Evolutionary conservation across 2,329 filamentous ascomycete genomes (phyloP).

Genomic region (Neofusicoccum cordaticola): DNA sequence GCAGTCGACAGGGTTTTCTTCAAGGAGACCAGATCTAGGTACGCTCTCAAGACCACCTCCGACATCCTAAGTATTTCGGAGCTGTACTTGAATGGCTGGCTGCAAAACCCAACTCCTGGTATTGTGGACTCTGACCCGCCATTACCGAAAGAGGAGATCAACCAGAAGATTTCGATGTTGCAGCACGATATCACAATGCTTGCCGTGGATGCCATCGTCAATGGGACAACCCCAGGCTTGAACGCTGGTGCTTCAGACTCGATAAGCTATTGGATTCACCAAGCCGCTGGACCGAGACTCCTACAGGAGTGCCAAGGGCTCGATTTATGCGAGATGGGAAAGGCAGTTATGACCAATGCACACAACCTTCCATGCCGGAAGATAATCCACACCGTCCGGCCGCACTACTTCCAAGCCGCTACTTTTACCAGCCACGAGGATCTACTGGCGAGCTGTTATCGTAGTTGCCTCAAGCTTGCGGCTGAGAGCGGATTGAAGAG

Average conservation of each 20-base stretch:
- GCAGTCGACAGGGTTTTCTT: neutral
- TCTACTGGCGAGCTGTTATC: conserved; percentile 33
- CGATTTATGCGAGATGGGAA: conserved; percentile 20
- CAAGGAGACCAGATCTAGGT: neutral
- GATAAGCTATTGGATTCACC: conserved; percentile 22
- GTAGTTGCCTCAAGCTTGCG: conserved; percentile 26
- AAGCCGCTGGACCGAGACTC: conserved; percentile 29
- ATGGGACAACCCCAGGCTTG: conserved; percentile 26
- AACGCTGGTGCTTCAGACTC: conserved; percentile 16
- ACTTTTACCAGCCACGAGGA: neutral
- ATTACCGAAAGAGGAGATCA: conserved; percentile 30
- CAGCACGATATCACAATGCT: conserved; percentile 32
- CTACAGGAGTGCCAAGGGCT: conserved; percentile 23
- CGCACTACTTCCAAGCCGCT: conserved; percentile 21
- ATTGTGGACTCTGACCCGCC: conserved; percentile 27
- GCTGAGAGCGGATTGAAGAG: conserved; percentile 25
- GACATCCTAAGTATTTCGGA: conserved; percentile 29
- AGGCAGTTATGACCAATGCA: conserved; percentile 28
- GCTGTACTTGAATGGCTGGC: conserved; percentile 25
- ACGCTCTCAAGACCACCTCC: conserved; percentile 17
- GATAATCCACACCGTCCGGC: conserved; percentile 33
- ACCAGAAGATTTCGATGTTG: conserved; percentile 30
- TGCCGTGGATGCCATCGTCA: conserved; percentile 35
- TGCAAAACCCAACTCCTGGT: conserved; percentile 14
- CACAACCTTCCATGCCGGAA: conserved; percentile 28